Percentiles rank a stretch among this genome's conserved stretches.
Conservation (phyloP, 2,329 filamentous ascomycete genomes). For the Cladophialophora bantiana region DNA sequence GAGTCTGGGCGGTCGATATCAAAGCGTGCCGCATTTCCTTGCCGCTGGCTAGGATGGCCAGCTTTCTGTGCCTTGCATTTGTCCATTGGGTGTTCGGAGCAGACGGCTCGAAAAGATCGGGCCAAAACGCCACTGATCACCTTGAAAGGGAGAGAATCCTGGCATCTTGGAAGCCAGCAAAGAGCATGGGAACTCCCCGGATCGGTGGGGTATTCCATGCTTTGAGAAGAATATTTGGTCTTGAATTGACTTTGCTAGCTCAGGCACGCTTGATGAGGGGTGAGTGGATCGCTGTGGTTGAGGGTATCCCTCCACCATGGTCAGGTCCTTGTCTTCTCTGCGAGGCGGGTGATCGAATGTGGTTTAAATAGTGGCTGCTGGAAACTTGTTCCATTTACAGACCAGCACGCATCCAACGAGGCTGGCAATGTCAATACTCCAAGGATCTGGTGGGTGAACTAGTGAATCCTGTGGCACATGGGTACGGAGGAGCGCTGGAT, state of each 20-base stretch:
- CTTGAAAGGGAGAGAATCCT: not conserved
- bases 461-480: not conserved
- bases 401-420: not conserved
- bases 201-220: not conserved
- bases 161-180: not conserved
- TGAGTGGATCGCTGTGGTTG: not conserved
- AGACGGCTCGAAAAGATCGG: not conserved
- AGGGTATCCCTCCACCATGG: not conserved
- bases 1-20: not conserved
- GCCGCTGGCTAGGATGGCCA: slow-evolving; percentile 8
- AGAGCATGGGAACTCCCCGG: slow-evolving; percentile 2
- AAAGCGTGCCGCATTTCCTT: not conserved
- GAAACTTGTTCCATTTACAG: not conserved
- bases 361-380: not conserved
- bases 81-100: not conserved
- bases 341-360: not conserved
- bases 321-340: not conserved
- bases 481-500: not conserved
- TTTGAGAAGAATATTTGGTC: not conserved
- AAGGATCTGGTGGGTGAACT: not conserved
- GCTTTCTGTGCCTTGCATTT: slow-evolving; percentile 13
- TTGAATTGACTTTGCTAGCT: slow-evolving; percentile 5
- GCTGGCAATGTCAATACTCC: not conserved
- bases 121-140: slow-evolving; percentile 3
- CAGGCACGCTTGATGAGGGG: not conserved